Evolutionary conservation across 148 eudicot genomes (phyloP).

Genomic region (Silene conica): DNA sequence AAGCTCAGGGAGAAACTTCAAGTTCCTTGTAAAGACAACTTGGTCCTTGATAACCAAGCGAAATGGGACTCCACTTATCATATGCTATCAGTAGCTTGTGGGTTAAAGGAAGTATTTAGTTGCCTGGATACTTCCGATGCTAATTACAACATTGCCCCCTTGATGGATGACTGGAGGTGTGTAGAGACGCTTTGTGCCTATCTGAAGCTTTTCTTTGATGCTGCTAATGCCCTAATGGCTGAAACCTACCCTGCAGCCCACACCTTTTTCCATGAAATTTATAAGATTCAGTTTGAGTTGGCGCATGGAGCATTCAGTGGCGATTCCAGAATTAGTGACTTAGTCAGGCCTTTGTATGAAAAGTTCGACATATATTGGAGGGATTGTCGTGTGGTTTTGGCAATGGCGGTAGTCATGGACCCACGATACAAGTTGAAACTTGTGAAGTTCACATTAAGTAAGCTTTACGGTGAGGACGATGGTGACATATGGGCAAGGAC

Average conservation of each 20-base stretch:
- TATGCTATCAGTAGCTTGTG: conserved; percentile 71
- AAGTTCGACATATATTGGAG: conserved; percentile 64
- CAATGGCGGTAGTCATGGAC: conserved; percentile 78
- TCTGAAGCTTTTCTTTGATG: conserved; percentile 55
- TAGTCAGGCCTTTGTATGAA: conserved; percentile 48
- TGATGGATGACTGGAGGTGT: conserved; percentile 68
- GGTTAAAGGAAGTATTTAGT: conserved; percentile 63
- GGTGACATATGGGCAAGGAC: conserved; percentile 40
- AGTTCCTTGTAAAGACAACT: conserved; percentile 47
- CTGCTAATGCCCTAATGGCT: conserved; percentile 42
- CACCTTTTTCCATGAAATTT: conserved; percentile 53
- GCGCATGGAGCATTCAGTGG: conserved; percentile 38
- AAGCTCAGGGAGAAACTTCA: conserved; percentile 54
- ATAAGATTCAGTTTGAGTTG: conserved; percentile 54
- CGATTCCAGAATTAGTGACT: conserved; percentile 43
- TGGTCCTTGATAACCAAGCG: conserved; percentile 52
- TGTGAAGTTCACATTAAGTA: conserved; percentile 49
- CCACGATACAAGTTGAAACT: conserved; percentile 74
- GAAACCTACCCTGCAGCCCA: conserved; percentile 50
- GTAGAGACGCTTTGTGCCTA: conserved; percentile 56
- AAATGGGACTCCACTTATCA: conserved; percentile 82
- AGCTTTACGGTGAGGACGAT: conserved; percentile 49
- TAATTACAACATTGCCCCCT: conserved; percentile 33
- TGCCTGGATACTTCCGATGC: conserved; percentile 60
- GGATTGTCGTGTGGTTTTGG: conserved; percentile 45